These are phyloP conservation scores for Skeletonema marinoi DNA, from an alignment of 108 stramenopile species.

Conservation along the genomic window DNA sequence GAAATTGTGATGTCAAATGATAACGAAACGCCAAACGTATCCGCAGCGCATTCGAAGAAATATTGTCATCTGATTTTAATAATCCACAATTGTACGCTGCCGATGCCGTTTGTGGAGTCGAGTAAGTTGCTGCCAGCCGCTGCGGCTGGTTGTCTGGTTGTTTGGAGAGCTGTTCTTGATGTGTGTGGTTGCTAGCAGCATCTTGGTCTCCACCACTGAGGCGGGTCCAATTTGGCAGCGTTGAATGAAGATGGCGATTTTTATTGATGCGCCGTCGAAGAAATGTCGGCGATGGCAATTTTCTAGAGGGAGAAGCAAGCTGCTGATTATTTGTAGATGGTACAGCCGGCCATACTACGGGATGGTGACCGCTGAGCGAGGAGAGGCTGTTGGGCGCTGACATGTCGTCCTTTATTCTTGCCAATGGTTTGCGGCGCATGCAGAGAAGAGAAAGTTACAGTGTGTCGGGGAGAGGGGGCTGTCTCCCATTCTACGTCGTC, in stretches of 20 bases:
- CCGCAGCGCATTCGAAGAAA: conserved; percentile 1
- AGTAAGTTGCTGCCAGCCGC: conserved; percentile 1
- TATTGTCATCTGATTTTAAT: conserved; percentile 13
- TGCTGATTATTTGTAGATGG: background rate
- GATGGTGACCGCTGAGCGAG: background rate
- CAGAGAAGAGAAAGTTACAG: too few relatives aligned
- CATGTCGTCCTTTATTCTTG: too few relatives aligned
- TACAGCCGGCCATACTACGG: background rate
- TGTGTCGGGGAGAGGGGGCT: too few relatives aligned
- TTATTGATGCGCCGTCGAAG: background rate
- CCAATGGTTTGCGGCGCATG: too few relatives aligned
- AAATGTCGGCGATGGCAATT: background rate
- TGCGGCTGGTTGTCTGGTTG: background rate
- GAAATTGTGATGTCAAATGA: background rate
- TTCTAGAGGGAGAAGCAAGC: background rate
- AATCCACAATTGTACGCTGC: conserved; percentile 17
- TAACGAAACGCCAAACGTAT: conserved; percentile 49
- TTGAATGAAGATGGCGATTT: background rate
- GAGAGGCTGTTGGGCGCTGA: too few relatives aligned
- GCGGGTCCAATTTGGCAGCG: conserved; percentile 4
- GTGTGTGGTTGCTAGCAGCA: background rate
- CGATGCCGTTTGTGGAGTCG: conserved; percentile 17
- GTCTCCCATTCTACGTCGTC: too few relatives aligned
- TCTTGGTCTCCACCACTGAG: background rate
- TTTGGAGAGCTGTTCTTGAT: background rate